These are phyloP conservation scores for Camelina laxa DNA, from an alignment of 345 rosid species.

Conservation along the genomic window DNA sequence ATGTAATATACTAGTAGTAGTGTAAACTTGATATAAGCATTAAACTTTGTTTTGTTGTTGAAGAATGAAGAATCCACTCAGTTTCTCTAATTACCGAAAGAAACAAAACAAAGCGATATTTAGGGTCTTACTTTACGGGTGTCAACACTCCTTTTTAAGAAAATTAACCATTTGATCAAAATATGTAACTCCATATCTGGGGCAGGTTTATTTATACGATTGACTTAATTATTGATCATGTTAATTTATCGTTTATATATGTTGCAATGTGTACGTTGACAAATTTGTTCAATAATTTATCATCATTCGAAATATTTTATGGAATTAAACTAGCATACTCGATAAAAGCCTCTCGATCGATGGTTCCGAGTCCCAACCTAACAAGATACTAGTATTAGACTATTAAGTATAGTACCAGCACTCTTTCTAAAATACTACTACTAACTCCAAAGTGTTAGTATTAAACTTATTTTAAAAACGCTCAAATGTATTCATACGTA, in stretches of 20 bases:
- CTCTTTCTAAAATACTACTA: background rate
- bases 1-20: background rate
- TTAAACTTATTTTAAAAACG: background rate
- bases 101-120: background rate
- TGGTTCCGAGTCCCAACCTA: constrained; percentile 24
- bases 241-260: background rate
- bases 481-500: background rate
- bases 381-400: background rate
- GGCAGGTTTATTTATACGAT: background rate
- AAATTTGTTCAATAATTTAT: constrained; percentile 13
- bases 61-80: background rate
- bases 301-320: background rate
- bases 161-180: background rate
- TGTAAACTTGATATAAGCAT: background rate
- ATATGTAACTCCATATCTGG: background rate
- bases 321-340: background rate
- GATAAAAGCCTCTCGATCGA: background rate
- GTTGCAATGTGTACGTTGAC: constrained; percentile 1
- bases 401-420: too few relatives aligned
- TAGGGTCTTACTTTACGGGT: background rate
- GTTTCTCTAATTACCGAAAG: background rate
- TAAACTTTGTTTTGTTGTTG: background rate
- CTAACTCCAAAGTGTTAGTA: background rate
- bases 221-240: background rate
- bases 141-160: background rate